These are phyloP conservation scores for Kregervanrija delftensis DNA, from an alignment of 805 yeast genomes.

Conservation along the genomic window DNA sequence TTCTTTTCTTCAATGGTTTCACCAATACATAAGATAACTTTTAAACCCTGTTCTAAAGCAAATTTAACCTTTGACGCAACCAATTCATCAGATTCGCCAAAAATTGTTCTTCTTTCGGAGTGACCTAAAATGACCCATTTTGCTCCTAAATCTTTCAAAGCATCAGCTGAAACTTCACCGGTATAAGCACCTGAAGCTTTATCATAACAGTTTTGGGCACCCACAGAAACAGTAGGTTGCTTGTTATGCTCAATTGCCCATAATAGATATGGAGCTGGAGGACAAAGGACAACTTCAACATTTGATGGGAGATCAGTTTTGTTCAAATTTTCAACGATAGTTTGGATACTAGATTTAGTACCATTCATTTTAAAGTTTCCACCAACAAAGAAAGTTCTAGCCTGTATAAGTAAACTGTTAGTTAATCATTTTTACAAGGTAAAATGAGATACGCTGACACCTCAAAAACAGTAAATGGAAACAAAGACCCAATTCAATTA, in stretches of 20 bases:
- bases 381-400: slow-evolving; percentile 78
- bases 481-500: too few species aligned
- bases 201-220: slow-evolving; percentile 87
- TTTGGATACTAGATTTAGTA: slow-evolving; percentile 73
- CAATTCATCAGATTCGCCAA: slow-evolving; percentile 84
- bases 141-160: slow-evolving; percentile 86
- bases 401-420: slow-evolving; percentile 10
- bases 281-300: slow-evolving; percentile 92
- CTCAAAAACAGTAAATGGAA: too few species aligned
- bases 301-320: slow-evolving; percentile 63
- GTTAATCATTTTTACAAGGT: background rate
- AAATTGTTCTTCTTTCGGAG: slow-evolving; percentile 95
- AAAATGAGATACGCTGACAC: too few species aligned
- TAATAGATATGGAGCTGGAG: slow-evolving; percentile 89
- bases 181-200: slow-evolving; percentile 96
- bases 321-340: slow-evolving; percentile 81
- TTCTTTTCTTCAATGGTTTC: slow-evolving; percentile 95
- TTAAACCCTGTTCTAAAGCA: slow-evolving; percentile 83
- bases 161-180: slow-evolving; percentile 89
- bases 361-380: slow-evolving; percentile 99
- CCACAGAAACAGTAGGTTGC: slow-evolving; percentile 67
- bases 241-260: slow-evolving; percentile 64
- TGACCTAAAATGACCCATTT: slow-evolving; percentile 96
- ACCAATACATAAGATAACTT: slow-evolving; percentile 95
- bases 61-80: slow-evolving; percentile 92